These are phyloP conservation scores for Pseudonectria buxi DNA, from an alignment of 2,329 filamentous ascomycete genomes.

Conservation along the genomic window DNA sequence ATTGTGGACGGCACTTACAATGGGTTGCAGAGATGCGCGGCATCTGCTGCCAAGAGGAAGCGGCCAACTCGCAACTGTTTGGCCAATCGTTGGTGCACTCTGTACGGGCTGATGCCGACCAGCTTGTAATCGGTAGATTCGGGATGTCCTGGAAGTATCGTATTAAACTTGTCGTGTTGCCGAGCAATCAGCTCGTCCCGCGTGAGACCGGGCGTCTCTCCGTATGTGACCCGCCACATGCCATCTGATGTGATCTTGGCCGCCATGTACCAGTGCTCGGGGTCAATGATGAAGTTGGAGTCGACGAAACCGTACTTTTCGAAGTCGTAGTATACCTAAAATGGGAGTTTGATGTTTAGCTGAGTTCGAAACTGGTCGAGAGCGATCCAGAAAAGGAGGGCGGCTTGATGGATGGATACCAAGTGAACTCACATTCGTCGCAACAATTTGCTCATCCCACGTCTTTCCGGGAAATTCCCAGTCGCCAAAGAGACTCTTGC, in stretches of 20 bases:
- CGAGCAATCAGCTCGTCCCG: constrained; percentile 46
- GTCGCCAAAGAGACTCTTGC: constrained; percentile 45
- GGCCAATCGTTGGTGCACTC: constrained; percentile 55
- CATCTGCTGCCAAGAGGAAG: constrained; percentile 52
- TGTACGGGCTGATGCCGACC: constrained; percentile 52
- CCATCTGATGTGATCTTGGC: constrained; percentile 52
- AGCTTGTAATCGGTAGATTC: constrained; percentile 38
- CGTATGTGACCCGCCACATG: constrained; percentile 58
- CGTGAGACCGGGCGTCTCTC: constrained; percentile 46
- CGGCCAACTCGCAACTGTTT: constrained; percentile 50
- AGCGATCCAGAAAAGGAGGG: not conserved
- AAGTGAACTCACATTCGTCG: constrained; percentile 46
- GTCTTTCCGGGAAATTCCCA: constrained; percentile 51
- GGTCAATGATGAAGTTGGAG: constrained; percentile 55
- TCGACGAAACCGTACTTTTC: constrained; percentile 47
- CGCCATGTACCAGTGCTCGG: constrained; percentile 54
- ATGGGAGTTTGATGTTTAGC: too few species aligned
- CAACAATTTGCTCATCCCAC: constrained; percentile 53
- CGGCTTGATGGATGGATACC: not conserved
- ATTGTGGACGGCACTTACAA: constrained; percentile 13
- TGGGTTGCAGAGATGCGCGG: constrained; percentile 50
- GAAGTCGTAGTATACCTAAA: constrained; percentile 56
- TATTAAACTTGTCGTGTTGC: constrained; percentile 47
- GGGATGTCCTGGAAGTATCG: constrained; percentile 8
- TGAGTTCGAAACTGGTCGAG: too few species aligned